A percentile compares a stretch with the other conserved stretches of the same genome.
Conservation (phyloP, 495 filamentous ascomycete genomes). For the Talaromyces stipitatus region DNA sequence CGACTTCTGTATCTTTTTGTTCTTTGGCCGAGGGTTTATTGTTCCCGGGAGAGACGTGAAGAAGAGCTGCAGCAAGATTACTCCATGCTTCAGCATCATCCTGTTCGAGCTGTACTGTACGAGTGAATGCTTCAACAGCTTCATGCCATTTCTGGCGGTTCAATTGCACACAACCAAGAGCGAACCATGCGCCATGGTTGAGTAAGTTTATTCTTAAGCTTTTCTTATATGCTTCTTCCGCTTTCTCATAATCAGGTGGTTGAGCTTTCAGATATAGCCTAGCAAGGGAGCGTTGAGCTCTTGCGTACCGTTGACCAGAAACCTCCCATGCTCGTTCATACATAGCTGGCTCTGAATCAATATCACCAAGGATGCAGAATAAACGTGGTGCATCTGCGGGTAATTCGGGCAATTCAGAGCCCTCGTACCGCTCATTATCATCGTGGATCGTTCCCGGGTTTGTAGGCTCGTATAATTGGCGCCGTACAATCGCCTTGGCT, state of each 20-base stretch:
- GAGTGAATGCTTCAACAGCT: conserved; percentile 79
- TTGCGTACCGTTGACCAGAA: conserved; percentile 68
- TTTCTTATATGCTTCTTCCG: conserved; percentile 67
- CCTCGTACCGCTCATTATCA: conserved; percentile 51
- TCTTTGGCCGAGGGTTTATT: conserved; percentile 26
- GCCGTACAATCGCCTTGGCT: conserved; percentile 63
- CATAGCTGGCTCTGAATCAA: conserved; percentile 62
- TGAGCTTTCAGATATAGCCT: conserved; percentile 60
- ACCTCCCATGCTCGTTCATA: conserved; percentile 89
- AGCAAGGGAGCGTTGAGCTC: conserved; percentile 82
- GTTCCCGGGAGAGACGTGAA: conserved; percentile 26
- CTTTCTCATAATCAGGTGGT: conserved; percentile 52
- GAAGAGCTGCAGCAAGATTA: conserved; percentile 80
- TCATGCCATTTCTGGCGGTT: conserved; percentile 66
- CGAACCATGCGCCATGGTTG: conserved; percentile 78
- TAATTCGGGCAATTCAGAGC: conserved; percentile 56
- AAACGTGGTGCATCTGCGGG: conserved; percentile 80
- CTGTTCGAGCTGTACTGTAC: conserved; percentile 74
- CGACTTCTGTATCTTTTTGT: conserved; percentile 28
- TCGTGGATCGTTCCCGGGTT: conserved; percentile 25
- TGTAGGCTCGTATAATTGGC: conserved; percentile 65
- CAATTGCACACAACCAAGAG: conserved; percentile 79
- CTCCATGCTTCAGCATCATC: conserved; percentile 90
- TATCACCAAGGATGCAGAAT: conserved; percentile 90
- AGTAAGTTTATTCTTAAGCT: conserved; percentile 72